Evolutionary conservation across 2,329 filamentous ascomycete species (phyloP).

Genomic region (Aspergillus brunneoviolaceus): DNA sequence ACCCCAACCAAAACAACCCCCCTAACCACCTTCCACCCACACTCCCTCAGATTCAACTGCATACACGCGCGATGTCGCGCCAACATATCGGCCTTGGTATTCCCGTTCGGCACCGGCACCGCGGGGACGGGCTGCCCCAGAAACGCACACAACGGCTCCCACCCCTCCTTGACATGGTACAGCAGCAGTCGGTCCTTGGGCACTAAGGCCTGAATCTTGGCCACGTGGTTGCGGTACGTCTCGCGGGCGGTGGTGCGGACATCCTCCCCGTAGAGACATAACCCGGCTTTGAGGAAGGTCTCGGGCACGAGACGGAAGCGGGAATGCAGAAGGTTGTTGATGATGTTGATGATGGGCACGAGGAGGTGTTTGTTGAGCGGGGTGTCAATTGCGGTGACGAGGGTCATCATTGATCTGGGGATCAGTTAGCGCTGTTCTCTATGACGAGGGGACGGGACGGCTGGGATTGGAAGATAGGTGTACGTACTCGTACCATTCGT

Average conservation of each 20-base stretch:
- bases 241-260: slow-evolving; percentile 1
- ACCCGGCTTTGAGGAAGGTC: neutral
- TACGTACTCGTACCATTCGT: slow-evolving; percentile 22
- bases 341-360: neutral
- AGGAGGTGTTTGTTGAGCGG: slow-evolving; percentile 1
- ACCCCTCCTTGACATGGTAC: slow-evolving; percentile 47
- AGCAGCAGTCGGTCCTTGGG: slow-evolving; percentile 46
- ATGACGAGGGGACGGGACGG: no score
- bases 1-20: neutral
- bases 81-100: slow-evolving; percentile 7
- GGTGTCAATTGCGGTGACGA: slow-evolving; percentile 3
- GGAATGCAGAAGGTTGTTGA: slow-evolving; percentile 1
- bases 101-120: slow-evolving; percentile 7
- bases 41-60: neutral
- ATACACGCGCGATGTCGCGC: neutral
- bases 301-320: neutral
- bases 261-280: neutral
- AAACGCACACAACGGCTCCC: slow-evolving; percentile 50
- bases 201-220: slow-evolving; percentile 39
- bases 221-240: slow-evolving; percentile 46
- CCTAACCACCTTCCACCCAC: neutral
- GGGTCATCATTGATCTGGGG: neutral
- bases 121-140: slow-evolving; percentile 31
- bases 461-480: no score
- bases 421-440: no score